phyloP scores from a whole-genome alignment of 768 basidiomycete species.

The Leccinum uliginosum region DNA sequence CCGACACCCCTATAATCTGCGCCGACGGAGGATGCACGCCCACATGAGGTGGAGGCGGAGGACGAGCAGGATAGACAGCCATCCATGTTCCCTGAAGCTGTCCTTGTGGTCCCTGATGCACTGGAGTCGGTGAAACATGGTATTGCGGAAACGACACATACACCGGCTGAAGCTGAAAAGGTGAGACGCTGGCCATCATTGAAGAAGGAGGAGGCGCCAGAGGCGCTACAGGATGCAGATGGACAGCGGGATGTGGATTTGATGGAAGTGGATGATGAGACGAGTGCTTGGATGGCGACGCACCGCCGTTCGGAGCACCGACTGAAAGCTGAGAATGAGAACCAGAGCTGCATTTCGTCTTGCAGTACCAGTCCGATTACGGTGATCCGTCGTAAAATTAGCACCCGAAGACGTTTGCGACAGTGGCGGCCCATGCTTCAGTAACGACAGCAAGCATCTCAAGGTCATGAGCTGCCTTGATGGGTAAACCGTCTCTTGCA shows the following conservation, averaged over 20 bases:
- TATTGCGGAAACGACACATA: constrained; percentile 23
- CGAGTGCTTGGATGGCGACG: neutral
- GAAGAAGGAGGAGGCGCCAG: constrained; percentile 9
- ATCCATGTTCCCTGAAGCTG: too few relatives aligned
- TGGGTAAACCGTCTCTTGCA: too few relatives aligned
- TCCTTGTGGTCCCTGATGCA: too few relatives aligned
- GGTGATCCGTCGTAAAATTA: neutral
- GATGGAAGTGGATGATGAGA: constrained; percentile 11
- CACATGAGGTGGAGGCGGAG: too few relatives aligned
- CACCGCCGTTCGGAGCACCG: neutral
- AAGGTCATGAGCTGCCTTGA: too few relatives aligned
- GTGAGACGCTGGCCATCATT: constrained; percentile 10
- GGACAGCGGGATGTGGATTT: neutral
- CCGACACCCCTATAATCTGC: too few relatives aligned
- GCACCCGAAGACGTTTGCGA: constrained; percentile 1
- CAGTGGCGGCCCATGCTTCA: neutral
- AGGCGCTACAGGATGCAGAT: constrained; percentile 4
- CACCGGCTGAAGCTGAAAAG: constrained; percentile 15
- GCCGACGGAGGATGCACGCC: too few relatives aligned
- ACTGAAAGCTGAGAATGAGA: constrained; percentile 1
- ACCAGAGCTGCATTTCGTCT: constrained; percentile 3
- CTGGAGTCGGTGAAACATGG: constrained; percentile 8
- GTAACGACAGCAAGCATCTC: too few relatives aligned
- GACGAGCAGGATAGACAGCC: too few relatives aligned
- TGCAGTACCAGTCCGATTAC: neutral